Conservation (phyloP, 225 moss, liverwort and hornwort genomes). For the Anthoceros angustus region DNA sequence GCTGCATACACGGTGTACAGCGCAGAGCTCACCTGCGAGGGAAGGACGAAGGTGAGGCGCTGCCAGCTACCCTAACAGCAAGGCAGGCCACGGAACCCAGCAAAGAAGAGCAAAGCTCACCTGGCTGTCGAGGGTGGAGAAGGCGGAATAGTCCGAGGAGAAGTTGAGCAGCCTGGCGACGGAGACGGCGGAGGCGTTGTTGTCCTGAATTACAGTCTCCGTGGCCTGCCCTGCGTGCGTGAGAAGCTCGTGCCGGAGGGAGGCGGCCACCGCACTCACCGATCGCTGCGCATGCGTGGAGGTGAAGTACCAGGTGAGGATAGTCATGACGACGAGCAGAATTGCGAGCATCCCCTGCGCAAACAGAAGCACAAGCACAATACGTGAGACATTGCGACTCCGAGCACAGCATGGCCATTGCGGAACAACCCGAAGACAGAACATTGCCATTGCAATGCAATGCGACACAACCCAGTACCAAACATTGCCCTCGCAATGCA, state of each 20-base stretch:
- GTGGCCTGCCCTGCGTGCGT: conserved; percentile 16
- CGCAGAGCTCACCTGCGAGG: conserved; percentile 28
- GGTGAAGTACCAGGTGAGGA: conserved; percentile 36
- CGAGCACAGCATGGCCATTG: too few species aligned
- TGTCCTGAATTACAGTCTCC: conserved; percentile 14
- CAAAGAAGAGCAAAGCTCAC: conserved; percentile 8
- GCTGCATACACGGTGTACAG: conserved; percentile 28
- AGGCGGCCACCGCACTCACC: conserved; percentile 22
- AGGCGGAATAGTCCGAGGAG: conserved; percentile 20
- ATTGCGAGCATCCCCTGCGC: conserved; percentile 31
- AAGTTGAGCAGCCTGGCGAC: conserved; percentile 32
- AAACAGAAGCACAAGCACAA: not conserved
- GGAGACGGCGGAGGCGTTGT: conserved; percentile 24
- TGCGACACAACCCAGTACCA: too few species aligned
- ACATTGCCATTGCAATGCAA: too few species aligned
- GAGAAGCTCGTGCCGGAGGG: conserved; percentile 23
- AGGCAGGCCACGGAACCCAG: not conserved
- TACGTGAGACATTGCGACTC: not conserved
- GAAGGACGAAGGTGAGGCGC: not conserved
- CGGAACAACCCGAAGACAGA: too few species aligned
- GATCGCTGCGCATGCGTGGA: conserved; percentile 19
- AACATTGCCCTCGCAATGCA: too few species aligned
- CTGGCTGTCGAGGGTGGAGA: conserved; percentile 27
- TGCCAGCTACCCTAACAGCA: not conserved
- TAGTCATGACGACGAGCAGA: conserved; percentile 21